Evolutionary conservation across 306 rosid species (phyloP).

Genomic region (Ceratonia siliqua): DNA sequence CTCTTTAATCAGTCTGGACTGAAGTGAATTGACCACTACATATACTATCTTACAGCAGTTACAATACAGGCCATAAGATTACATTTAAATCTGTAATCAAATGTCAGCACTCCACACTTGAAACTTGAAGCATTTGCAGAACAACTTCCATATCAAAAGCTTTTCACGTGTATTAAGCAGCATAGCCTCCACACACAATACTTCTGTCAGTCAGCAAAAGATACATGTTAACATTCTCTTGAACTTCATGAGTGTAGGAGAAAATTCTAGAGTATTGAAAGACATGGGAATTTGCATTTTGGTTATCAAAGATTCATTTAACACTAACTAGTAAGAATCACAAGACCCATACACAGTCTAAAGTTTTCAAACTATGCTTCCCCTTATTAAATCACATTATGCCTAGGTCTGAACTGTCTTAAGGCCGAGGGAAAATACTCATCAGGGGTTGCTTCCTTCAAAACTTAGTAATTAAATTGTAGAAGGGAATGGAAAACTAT

Average conservation of each 20-base stretch:
- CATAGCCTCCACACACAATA: slow-evolving; percentile 83
- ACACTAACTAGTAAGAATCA: not conserved
- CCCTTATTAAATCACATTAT: not conserved
- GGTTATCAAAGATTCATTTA: slow-evolving; percentile 4
- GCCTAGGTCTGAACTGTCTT: too few species aligned
- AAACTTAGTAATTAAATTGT: not conserved
- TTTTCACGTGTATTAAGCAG: slow-evolving; percentile 39
- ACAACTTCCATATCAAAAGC: slow-evolving; percentile 31
- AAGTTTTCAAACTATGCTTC: not conserved
- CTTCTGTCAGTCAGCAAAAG: slow-evolving; percentile 48
- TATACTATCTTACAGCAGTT: slow-evolving; percentile 30
- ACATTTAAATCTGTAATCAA: slow-evolving; percentile 28
- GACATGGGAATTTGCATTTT: not conserved
- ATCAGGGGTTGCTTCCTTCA: slow-evolving; percentile 1
- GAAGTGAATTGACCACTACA: slow-evolving; percentile 27
- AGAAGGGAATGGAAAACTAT: not conserved
- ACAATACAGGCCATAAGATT: slow-evolving; percentile 42
- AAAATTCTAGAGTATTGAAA: not conserved
- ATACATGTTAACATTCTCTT: slow-evolving; percentile 22
- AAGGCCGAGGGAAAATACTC: not conserved
- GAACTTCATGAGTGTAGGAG: not conserved
- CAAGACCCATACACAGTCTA: not conserved
- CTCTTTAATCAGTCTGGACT: slow-evolving; percentile 34
- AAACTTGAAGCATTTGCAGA: slow-evolving; percentile 35
- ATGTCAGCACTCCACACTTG: slow-evolving; percentile 43